These are phyloP conservation scores for Prunella vulgaris DNA, from an alignment of 257 asterid genomes.

Conservation along the genomic window DNA sequence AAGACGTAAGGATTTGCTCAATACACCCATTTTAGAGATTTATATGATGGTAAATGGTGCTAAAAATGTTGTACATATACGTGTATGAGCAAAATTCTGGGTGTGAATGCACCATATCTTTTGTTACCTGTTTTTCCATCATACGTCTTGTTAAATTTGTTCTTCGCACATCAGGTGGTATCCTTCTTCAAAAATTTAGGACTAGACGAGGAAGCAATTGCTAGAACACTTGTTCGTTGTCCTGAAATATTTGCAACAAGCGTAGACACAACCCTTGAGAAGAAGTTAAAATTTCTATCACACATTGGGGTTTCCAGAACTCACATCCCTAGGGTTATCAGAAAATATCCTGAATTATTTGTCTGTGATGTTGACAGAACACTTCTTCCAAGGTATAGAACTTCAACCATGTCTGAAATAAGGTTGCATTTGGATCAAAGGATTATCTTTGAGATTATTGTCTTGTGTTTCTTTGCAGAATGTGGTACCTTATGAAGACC, in stretches of 20 bases:
- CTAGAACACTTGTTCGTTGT: constrained; percentile 65
- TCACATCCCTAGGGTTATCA: constrained; percentile 68
- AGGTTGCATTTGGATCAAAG: not conserved
- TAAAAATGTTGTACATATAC: too few relatives aligned
- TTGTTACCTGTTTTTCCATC: not conserved
- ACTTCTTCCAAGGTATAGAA: constrained; percentile 70
- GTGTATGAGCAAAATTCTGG: too few relatives aligned
- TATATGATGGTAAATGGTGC: too few relatives aligned
- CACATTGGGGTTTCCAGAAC: constrained; percentile 51
- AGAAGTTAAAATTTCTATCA: constrained; percentile 63
- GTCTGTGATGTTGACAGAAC: constrained; percentile 74
- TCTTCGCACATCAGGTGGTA: constrained; percentile 48
- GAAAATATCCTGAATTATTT: constrained; percentile 84
- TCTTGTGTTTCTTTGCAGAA: constrained; percentile 30
- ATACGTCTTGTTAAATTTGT: not conserved
- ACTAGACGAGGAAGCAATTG: constrained; percentile 59
- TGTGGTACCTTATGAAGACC: constrained; percentile 52
- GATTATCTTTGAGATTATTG: not conserved
- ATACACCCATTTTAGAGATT: too few relatives aligned
- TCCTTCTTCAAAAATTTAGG: constrained; percentile 70
- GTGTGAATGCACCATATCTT: too few relatives aligned
- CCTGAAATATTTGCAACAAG: constrained; percentile 79
- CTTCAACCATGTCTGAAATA: not conserved
- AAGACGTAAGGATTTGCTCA: too few relatives aligned
- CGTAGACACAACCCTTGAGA: constrained; percentile 63